phyloP scores from a whole-genome alignment of 192 early-diverging fungal species.

The Backusella tuberculispora region DNA sequence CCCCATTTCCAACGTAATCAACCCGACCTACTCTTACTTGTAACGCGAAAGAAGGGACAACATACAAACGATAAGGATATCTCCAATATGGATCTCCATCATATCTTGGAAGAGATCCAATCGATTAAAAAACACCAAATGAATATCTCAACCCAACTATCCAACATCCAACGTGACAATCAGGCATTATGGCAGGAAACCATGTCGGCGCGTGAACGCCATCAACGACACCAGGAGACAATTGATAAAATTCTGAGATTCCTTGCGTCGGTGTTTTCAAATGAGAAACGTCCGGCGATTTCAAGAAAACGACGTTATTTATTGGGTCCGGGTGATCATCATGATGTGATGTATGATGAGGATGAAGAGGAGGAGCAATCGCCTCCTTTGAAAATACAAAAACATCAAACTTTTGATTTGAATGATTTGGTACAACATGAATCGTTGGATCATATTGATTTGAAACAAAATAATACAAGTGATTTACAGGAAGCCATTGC shows the following conservation, averaged over 20 bases:
- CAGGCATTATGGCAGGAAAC: conserved; percentile 90
- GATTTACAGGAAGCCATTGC: conserved; percentile 32
- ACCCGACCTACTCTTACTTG: conserved; percentile 87
- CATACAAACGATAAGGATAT: conserved; percentile 58
- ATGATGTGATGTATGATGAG: neutral
- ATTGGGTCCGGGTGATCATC: conserved; percentile 40
- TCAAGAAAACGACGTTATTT: conserved; percentile 54
- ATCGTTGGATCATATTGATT: neutral
- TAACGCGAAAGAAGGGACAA: conserved; percentile 79
- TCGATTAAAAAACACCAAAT: conserved; percentile 93
- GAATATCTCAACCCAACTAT: conserved; percentile 86
- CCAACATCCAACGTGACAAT: conserved; percentile 89
- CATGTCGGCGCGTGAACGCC: conserved; percentile 69
- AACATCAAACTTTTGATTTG: neutral
- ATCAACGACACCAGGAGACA: conserved; percentile 87
- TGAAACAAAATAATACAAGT: neutral
- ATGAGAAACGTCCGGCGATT: conserved; percentile 52
- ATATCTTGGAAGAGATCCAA: conserved; percentile 79
- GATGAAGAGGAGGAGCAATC: conserved; percentile 29
- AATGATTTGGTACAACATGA: neutral
- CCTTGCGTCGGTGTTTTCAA: conserved; percentile 86
- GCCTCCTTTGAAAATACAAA: neutral
- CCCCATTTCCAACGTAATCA: conserved; percentile 88
- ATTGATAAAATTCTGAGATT: conserved; percentile 96
- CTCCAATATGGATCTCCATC: conserved; percentile 52